A percentile compares a stretch with the other conserved stretches of the same genome.
phyloP scores from a whole-genome alignment of 2,329 filamentous ascomycete species.

The Cordyceps tenuipes region DNA sequence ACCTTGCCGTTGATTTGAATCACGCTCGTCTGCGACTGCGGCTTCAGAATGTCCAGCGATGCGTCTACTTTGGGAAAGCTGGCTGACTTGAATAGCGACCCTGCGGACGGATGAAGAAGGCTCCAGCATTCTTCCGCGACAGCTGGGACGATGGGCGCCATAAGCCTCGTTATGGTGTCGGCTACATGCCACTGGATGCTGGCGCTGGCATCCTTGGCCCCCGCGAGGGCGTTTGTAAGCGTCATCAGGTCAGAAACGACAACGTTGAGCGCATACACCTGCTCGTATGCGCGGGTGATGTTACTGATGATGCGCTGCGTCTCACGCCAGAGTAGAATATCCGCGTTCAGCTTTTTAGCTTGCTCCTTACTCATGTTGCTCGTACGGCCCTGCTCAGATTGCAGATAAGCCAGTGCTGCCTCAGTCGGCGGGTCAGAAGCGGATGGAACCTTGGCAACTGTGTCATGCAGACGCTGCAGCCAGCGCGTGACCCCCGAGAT shows the following conservation, averaged over 20 bases:
- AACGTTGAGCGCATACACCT: slow-evolving; percentile 73
- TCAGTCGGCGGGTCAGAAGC: slow-evolving; percentile 9
- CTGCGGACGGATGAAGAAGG: slow-evolving; percentile 35
- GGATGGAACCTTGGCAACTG: slow-evolving; percentile 31
- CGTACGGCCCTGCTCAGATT: slow-evolving; percentile 22
- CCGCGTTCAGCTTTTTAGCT: slow-evolving; percentile 35
- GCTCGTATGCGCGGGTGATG: slow-evolving; percentile 60
- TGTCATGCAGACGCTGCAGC: slow-evolving; percentile 59
- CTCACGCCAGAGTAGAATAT: slow-evolving; percentile 50
- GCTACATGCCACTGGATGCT: slow-evolving; percentile 41
- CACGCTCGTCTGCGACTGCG: slow-evolving; percentile 47
- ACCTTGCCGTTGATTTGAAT: slow-evolving; percentile 78
- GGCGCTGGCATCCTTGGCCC: slow-evolving; percentile 31
- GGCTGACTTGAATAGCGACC: slow-evolving; percentile 36
- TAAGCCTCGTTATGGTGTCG: slow-evolving; percentile 56
- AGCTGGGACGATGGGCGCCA: slow-evolving; percentile 73
- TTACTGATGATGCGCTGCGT: slow-evolving; percentile 60
- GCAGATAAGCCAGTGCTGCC: slow-evolving; percentile 29
- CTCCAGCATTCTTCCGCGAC: slow-evolving; percentile 77
- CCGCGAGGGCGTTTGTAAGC: slow-evolving; percentile 61
- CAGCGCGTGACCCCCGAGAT: slow-evolving; percentile 76
- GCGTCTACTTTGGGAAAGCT: slow-evolving; percentile 53
- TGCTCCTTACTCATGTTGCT: slow-evolving; percentile 24
- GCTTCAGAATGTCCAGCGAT: slow-evolving; percentile 40
- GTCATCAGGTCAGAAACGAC: slow-evolving; percentile 75